Evolutionary conservation across 106 monocot genomes (phyloP).

Genomic region (Dioscorea alata): DNA sequence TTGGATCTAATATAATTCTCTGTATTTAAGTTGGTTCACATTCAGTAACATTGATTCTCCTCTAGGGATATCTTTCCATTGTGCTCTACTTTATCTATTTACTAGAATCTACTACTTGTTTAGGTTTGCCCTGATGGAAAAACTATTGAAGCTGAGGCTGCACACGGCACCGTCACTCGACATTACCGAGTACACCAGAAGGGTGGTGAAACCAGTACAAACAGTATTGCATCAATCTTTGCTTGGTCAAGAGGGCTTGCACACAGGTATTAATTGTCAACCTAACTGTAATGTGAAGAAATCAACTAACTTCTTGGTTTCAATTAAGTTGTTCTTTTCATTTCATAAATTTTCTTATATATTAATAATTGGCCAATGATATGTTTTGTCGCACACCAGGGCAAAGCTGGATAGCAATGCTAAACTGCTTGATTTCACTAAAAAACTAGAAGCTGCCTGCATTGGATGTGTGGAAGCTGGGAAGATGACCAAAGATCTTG

Average conservation of each 20-base stretch:
- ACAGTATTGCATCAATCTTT: slow-evolving; percentile 96
- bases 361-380: not conserved
- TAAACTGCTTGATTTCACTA: slow-evolving; percentile 57
- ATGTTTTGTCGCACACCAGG: slow-evolving; percentile 24
- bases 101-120: not conserved
- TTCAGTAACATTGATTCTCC: too few relatives aligned
- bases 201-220: slow-evolving; percentile 93
- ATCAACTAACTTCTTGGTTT: too few relatives aligned
- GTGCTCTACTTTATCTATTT: too few relatives aligned
- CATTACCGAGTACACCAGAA: slow-evolving; percentile 85
- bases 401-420: slow-evolving; percentile 78
- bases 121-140: slow-evolving; percentile 88
- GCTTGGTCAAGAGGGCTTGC: slow-evolving; percentile 85
- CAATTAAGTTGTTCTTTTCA: too few relatives aligned
- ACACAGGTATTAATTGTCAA: slow-evolving; percentile 38
- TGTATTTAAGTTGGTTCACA: too few relatives aligned
- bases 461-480: slow-evolving; percentile 77
- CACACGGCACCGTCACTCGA: slow-evolving; percentile 93
- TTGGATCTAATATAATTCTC: too few relatives aligned
- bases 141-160: slow-evolving; percentile 97
- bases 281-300: too few relatives aligned
- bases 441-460: slow-evolving; percentile 82
- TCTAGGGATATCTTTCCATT: too few relatives aligned
- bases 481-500: slow-evolving; percentile 98
- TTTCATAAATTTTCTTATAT: too few relatives aligned